phyloP scores from a whole-genome alignment of 2,329 filamentous ascomycete species.

The Alternaria rosae region DNA sequence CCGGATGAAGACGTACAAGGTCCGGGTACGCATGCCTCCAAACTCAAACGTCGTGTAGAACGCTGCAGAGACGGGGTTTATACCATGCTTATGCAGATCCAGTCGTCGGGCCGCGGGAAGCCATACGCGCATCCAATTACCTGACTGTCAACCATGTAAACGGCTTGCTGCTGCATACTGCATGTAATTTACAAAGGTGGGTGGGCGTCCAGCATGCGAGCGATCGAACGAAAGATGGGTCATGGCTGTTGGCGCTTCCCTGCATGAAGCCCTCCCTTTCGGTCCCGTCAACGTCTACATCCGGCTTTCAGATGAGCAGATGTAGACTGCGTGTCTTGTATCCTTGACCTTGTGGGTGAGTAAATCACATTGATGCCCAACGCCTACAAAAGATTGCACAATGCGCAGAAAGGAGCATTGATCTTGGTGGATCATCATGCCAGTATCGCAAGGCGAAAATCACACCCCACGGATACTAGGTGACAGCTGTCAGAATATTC shows the following conservation, averaged over 20 bases:
- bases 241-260: conserved; percentile 27
- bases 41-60: conserved; percentile 37
- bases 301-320: conserved; percentile 12
- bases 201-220: conserved; percentile 40
- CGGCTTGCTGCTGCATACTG: conserved; percentile 40
- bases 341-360: not conserved
- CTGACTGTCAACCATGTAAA: conserved; percentile 21
- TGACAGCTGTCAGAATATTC: conserved; percentile 17
- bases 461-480: conserved; percentile 15
- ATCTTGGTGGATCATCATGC: not conserved
- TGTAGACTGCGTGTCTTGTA: not conserved
- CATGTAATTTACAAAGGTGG: conserved; percentile 30
- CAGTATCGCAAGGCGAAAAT: conserved; percentile 3
- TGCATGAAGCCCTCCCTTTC: conserved; percentile 24
- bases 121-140: conserved; percentile 42
- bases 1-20: conserved; percentile 47
- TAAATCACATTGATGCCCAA: not conserved
- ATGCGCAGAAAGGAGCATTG: not conserved
- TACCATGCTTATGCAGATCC: conserved; percentile 49
- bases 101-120: conserved; percentile 43
- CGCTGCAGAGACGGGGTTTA: conserved; percentile 40
- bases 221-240: conserved; percentile 32
- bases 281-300: conserved; percentile 9
- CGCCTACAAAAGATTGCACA: not conserved
- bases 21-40: conserved; percentile 40